Conservation (phyloP, 345 rosid genomes). For the Brassica juncea region DNA sequence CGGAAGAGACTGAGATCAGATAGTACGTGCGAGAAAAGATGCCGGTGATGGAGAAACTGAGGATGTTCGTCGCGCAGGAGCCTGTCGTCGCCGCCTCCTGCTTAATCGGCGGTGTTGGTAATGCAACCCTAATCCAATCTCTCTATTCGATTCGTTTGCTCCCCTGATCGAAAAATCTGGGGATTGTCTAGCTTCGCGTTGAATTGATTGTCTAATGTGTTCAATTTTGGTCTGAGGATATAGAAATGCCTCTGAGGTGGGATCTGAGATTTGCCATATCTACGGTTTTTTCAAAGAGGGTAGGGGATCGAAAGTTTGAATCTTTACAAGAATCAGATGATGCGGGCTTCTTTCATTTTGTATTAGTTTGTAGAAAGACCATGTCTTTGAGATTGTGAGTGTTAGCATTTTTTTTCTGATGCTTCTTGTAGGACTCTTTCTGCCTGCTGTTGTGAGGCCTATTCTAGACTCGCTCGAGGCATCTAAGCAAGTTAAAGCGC, state of each 20-base stretch:
- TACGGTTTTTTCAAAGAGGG: not conserved
- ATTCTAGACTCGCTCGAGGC: constrained; percentile 86
- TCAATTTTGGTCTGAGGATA: not conserved
- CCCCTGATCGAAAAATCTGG: constrained; percentile 9
- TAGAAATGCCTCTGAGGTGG: not conserved
- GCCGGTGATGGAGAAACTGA: constrained; percentile 83
- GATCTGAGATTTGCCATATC: not conserved
- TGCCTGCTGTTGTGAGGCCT: constrained; percentile 96
- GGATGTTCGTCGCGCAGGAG: constrained; percentile 84
- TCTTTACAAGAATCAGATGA: not conserved
- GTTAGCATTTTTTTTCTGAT: too few species aligned
- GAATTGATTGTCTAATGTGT: not conserved
- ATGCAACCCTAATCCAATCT: constrained; percentile 16
- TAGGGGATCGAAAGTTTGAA: not conserved
- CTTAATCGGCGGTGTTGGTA: constrained; percentile 84
- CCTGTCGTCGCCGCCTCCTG: constrained; percentile 91
- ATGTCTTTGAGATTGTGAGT: not conserved
- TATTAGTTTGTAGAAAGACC: not conserved
- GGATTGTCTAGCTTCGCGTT: not conserved
- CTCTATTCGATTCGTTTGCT: not conserved
- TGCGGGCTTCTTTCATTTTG: not conserved
- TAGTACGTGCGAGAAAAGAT: constrained; percentile 42
- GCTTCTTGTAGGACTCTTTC: constrained; percentile 65
- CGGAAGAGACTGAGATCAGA: constrained; percentile 5
- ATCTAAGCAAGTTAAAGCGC: constrained; percentile 76